Base-by-base conservation (phyloP, 257 asterid genomes). In the Przewalskia tangutica region DNA sequence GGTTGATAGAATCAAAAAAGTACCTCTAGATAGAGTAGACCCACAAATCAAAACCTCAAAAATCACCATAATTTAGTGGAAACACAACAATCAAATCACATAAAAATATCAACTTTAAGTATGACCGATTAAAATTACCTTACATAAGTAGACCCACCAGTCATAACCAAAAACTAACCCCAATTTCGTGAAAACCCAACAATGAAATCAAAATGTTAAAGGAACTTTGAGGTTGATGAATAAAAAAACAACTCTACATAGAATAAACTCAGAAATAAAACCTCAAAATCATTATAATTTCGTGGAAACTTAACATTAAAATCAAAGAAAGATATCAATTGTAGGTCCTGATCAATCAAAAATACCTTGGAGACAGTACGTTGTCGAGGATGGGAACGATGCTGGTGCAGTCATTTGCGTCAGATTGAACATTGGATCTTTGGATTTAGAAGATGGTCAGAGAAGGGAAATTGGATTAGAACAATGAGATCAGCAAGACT, bases 351-450 rank as follows among this genome's bases (percentile, higher is more conserved):
- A 32, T 10, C n/a, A 16, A 36, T 40, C 48, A 62, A 9, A 42
- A 8, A n/a, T 79, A 81, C 98, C 94, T 90, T 53, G 65, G 98
- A 94, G 50, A 92, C 85, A 53, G 92, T 90, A 0, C 51, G 88
- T 86, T 85, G 67, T 85, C 50, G 71, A 81, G 77, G 38, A 88
- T 84, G 2, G 97, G 97, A 6, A 88, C 91, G 77, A 90, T 86
- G 46, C 87, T 71, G 3, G 81, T 75, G 2, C 86, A 75, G 1
- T 82, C 89, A 75, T 84, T 56, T 46, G 90, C 85, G 23, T 89
- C 89, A 20, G 90, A 79, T 46, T 82, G 88, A 81, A 85, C 84
- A 88, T 93, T 93, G 38, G 89, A 27, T 27, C 32, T 27, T 27
- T 27, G 32, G 32, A 27, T 27, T 27, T 27, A 27, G 32, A 27